Conservation (phyloP, 179 eudicot species). For the Dionaea muscipula region DNA sequence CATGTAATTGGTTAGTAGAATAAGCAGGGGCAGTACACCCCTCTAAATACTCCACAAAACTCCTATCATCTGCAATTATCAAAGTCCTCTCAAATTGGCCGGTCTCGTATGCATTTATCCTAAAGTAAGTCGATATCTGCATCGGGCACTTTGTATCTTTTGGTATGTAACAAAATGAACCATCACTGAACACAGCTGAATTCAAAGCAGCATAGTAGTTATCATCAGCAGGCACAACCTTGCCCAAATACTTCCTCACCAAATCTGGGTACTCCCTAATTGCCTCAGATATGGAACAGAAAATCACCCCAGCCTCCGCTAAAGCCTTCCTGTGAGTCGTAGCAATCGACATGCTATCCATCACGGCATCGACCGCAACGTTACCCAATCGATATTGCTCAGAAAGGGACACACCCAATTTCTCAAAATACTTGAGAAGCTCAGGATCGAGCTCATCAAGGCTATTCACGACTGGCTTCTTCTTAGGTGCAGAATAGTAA, state of each 20-base stretch:
- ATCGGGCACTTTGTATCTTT: slow-evolving; percentile 74
- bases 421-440: slow-evolving; percentile 67
- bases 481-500: slow-evolving; percentile 77
- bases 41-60: slow-evolving; percentile 91
- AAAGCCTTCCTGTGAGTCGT: slow-evolving; percentile 78
- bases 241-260: slow-evolving; percentile 67
- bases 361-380: slow-evolving; percentile 85
- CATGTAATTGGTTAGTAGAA: slow-evolving; percentile 86
- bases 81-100: slow-evolving; percentile 95
- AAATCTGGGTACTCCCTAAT: slow-evolving; percentile 73
- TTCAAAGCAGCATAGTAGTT: slow-evolving; percentile 83
- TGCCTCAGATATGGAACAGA: slow-evolving; percentile 90
- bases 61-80: slow-evolving; percentile 82
- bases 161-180: slow-evolving; percentile 84
- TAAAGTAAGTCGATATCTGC: slow-evolving; percentile 93
- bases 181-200: slow-evolving; percentile 92
- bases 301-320: slow-evolving; percentile 72
- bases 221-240: slow-evolving; percentile 71
- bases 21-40: slow-evolving; percentile 96
- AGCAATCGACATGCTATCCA: slow-evolving; percentile 87
- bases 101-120: slow-evolving; percentile 81
- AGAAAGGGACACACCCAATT: slow-evolving; percentile 55
- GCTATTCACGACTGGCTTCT: slow-evolving; percentile 73
- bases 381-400: slow-evolving; percentile 79
- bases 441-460: slow-evolving; percentile 96